Conservation (phyloP, 2,329 filamentous ascomycete genomes). For the Trichoderma oligosporum region DNA sequence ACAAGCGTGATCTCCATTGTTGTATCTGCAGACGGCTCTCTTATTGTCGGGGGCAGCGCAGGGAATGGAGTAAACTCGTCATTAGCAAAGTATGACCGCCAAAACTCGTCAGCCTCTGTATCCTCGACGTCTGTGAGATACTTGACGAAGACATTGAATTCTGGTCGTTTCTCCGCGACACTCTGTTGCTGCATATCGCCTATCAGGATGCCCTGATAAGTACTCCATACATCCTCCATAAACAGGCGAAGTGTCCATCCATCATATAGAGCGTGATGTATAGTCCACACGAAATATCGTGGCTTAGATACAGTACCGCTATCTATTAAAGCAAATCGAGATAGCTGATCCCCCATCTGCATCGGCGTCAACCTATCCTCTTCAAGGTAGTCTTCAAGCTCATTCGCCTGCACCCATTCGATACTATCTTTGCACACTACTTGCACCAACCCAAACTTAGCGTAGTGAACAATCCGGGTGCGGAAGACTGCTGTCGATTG, state of each 20-base stretch:
- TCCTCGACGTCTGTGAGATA: neutral
- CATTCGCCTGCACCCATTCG: neutral
- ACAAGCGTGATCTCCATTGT: neutral
- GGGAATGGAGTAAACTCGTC: neutral
- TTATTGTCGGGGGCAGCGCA: neutral
- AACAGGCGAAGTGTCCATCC: neutral
- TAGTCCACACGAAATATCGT: neutral
- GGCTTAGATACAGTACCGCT: neutral
- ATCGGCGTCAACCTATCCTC: neutral
- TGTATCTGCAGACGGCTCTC: neutral
- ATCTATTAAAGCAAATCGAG: neutral
- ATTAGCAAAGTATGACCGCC: neutral
- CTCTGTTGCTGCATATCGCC: too few species aligned
- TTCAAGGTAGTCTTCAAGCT: neutral
- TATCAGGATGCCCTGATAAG: neutral
- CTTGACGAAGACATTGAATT: neutral
- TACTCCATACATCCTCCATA: neutral
- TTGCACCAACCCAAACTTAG: slow-evolving; percentile 23
- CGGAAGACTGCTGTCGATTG: slow-evolving; percentile 41
- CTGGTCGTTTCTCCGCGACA: too few species aligned
- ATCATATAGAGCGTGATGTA: slow-evolving; percentile 4
- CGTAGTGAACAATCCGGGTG: slow-evolving; percentile 46
- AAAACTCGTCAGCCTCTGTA: neutral
- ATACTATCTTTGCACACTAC: neutral
- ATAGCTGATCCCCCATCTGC: neutral